Evolutionary conservation across 2,329 filamentous ascomycete species (phyloP), one percentile per base, ranked within the genome.

Genomic region (Davidsoniella virescens): DNA sequence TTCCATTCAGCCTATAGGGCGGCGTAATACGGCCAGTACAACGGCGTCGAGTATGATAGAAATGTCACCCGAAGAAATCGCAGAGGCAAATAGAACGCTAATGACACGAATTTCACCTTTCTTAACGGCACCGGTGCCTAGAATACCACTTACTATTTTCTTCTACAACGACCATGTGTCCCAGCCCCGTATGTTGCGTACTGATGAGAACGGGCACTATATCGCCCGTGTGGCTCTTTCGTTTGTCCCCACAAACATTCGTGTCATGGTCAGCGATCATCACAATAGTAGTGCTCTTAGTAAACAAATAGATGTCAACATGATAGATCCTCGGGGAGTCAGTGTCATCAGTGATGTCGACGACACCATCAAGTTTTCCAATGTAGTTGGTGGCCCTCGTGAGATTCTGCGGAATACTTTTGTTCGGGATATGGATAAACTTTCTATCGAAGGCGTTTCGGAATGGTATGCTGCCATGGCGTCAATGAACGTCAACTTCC

Each of bases 361-460:
- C 60, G 92, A 98, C 64, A 98, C 92, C 0, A 82, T 98, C 61
- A 98, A 98, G 63, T 83, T 87, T 59, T 95, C 92, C 17, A 93
- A 88, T 51, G 95, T 98, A 56, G 76, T 79, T 2, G 76, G 76
- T 48, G 92, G 93, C 5, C 83, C 90, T 0, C 81, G 87, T 53
- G 92, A 96, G 61, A 95, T 96, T 54, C 96, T 96, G 63, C 80
- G 90, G 52, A 96, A 95, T 62, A 92, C 87, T 0, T 98, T 98
- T 61, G 82, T 95, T 49, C 81, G 88, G 8, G 87, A 95, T 42
- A 69, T 96, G 1, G 71, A 67, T 2, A 87, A 90, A 54, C 70
- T 96, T 43, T 87, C 80, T 0, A 79, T 98, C 18, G 82, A 87
- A 14, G 92, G 92, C 2, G 88, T 96, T 17, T 76, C 72, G 52